Percentiles rank a stretch among this genome's conserved stretches.
These are phyloP conservation scores for Imleria badia DNA, from an alignment of 768 basidiomycete species.

Conservation along the genomic window DNA sequence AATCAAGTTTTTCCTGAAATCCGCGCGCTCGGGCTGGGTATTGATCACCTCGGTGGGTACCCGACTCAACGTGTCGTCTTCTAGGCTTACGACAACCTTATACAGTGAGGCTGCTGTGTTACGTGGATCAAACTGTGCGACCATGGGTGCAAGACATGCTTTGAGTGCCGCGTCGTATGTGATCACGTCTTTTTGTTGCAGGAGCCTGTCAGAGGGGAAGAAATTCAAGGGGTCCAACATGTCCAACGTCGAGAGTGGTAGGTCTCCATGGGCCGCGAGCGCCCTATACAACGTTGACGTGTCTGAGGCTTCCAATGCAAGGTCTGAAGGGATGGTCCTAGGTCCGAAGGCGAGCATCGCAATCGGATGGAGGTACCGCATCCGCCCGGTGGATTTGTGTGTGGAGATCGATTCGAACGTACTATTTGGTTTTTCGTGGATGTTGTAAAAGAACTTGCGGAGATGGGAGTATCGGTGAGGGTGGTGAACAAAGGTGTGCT, in stretches of 20 bases:
- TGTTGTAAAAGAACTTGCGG: slow-evolving; percentile 61
- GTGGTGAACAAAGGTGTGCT: slow-evolving; percentile 60
- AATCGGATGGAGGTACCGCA: slow-evolving; percentile 64
- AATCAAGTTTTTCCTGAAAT: slow-evolving; percentile 47
- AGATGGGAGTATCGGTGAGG: slow-evolving; percentile 73
- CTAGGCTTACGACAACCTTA: slow-evolving; percentile 40
- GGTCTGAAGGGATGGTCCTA: slow-evolving; percentile 54
- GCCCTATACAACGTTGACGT: slow-evolving; percentile 51
- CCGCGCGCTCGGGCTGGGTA: slow-evolving; percentile 27
- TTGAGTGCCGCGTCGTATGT: slow-evolving; percentile 58
- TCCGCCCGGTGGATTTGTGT: slow-evolving; percentile 38
- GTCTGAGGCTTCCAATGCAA: slow-evolving; percentile 62
- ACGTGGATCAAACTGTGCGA: slow-evolving; percentile 37
- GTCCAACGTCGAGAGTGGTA: slow-evolving; percentile 22
- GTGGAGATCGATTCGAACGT: slow-evolving; percentile 38
- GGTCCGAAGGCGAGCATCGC: slow-evolving; percentile 55
- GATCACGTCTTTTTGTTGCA: slow-evolving; percentile 62
- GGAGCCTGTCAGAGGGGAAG: slow-evolving; percentile 40
- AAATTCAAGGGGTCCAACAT: slow-evolving; percentile 43
- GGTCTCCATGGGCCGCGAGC: slow-evolving; percentile 31
- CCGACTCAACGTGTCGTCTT: slow-evolving; percentile 36
- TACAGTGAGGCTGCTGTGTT: slow-evolving; percentile 34
- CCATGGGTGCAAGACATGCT: slow-evolving; percentile 37
- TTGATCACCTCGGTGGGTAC: slow-evolving; percentile 29
- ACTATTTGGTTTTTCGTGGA: slow-evolving; percentile 19